Base-by-base conservation (phyloP, 352 stramenopile species). In the Pelagophyceae sp. region DNA sequence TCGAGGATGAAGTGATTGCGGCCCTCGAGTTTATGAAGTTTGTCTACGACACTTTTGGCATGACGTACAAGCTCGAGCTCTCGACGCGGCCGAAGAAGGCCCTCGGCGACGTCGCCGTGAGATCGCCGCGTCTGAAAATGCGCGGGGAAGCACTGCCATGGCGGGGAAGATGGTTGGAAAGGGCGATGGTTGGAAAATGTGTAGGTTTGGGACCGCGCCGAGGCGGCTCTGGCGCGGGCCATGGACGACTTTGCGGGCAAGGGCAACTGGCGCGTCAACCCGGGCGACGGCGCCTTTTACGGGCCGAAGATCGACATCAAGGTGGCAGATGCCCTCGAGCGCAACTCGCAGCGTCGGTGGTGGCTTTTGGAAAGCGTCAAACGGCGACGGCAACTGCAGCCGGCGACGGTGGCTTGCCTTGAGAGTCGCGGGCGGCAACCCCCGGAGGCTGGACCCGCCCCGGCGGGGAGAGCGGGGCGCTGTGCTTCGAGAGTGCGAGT, bases 261-360 rank as follows among this genome's bases (percentile, higher is more conserved):
- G 70, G 93, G 93, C 72, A 94, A 96, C 72, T 99, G 96, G 96
- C 89, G 89, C 72, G 90, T 97, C 64, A 98, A 99, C 82, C 92
- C 95, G 25, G 96, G 94, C 63, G 96, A 99, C 82, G 96, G 96
- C 79, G 96, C 96, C 51, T 99, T 99, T 85, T 99, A 99, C 86
- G 96, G 96, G 37, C 96, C 96, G 20, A 99, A 99, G 88, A 98
- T 99, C 85, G 96, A 99, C 87, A 98, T 99, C 82, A 98, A 98
- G 89, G 92, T 97, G 0, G 94, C 95, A 81, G 96, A 99, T 86
- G 92, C 93, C 38, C 90, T 99, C 85, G 93, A 98, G 76, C 90
- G 96, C 79, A 85, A 97, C 38, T n/a, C n/a, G n/a, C n/a, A n/a
- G n/a, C n/a, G n/a, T n/a, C n/a, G n/a, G n/a, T n/a, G n/a, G n/a